Evolutionary conservation across 805 yeast genomes (phyloP), one percentile per base, ranked within the genome.

Genomic region (Monosporozyma siamensis): DNA sequence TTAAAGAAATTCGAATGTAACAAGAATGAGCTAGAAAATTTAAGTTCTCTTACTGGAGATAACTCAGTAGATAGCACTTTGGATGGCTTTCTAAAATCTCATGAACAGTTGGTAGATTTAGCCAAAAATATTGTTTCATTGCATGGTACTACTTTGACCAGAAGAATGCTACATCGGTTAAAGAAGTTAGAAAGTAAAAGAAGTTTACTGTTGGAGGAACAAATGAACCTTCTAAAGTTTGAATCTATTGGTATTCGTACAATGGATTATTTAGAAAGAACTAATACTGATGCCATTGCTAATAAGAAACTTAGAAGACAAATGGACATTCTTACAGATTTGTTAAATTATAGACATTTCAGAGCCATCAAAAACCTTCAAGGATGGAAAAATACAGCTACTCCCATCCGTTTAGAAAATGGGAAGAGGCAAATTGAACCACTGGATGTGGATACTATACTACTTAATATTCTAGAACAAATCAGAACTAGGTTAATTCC

Each of bases 1-100:
- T 54, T 77, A 10, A 54, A 60, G 1, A 65, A 65, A 41, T 64
- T 65, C 18, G 62, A 26, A 10, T 25, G 31, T 15, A 12, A 8
- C 6, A 17, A 37, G 5, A 24, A 23, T 12, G 32, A 25, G 6
- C 17, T 37, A 24, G 11, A 8, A 26, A 24, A n/a, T 12, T 25
- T 37, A 18, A 24, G 12, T 6, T 12, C 11, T n/a, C 25, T n/a
- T 12, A 25, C 3, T 18, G 30, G 27, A 3, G 20, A 25, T 2
- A n/a, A 32, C 2, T 32, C 32, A 2, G 42, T 38, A 9, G 40
- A 32, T 23, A 25, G 3, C 24, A 23, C 8, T 9, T 14, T 27
- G 3, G 29, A 14, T 10, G 15, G 20, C 8, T 10, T 24, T 6
- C 6, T 37, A 6, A 25, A 26, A 17, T 3, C 29, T 12, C 41